Evolutionary conservation across 768 basidiomycete genomes (phyloP).

Genomic region (Tricholoma matsutake): DNA sequence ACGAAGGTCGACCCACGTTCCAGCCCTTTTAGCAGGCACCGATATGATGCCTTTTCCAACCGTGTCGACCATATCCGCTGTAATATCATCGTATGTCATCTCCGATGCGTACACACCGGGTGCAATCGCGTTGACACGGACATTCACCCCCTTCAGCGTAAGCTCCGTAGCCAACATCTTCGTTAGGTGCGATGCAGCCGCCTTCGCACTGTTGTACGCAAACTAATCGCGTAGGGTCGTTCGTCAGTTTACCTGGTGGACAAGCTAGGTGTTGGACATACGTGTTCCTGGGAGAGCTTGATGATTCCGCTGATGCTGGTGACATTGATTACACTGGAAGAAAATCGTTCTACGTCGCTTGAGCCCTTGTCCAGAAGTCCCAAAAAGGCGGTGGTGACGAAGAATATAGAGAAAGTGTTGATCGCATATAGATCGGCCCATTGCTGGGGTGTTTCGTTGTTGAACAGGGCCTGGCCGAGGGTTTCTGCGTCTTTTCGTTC

Average conservation of each 20-base stretch:
- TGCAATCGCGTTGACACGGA: constrained; percentile 73
- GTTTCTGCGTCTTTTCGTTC: constrained; percentile 62
- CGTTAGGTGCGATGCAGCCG: constrained; percentile 74
- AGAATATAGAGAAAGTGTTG: constrained; percentile 77
- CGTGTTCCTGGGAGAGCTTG: constrained; percentile 74
- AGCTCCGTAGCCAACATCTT: constrained; percentile 76
- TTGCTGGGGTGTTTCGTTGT: constrained; percentile 57
- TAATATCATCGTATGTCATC: constrained; percentile 60
- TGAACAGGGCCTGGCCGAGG: constrained; percentile 66
- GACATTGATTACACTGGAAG: constrained; percentile 70
- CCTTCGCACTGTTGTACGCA: constrained; percentile 79
- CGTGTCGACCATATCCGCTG: constrained; percentile 33
- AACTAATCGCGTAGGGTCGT: constrained; percentile 45
- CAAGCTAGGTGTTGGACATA: constrained; percentile 33
- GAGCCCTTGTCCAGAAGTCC: constrained; percentile 74
- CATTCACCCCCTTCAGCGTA: constrained; percentile 60
- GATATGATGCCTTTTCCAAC: constrained; percentile 59
- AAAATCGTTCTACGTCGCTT: constrained; percentile 52
- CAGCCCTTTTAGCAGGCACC: constrained; percentile 44
- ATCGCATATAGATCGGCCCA: constrained; percentile 63
- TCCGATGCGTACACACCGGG: constrained; percentile 77
- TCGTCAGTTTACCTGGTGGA: neutral
- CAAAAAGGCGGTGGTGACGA: constrained; percentile 72
- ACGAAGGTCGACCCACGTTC: constrained; percentile 29
- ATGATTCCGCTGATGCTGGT: constrained; percentile 73